Percentiles rank a stretch among this genome's conserved stretches.
These are phyloP conservation scores for Fusarium illudens DNA, from an alignment of 2,329 filamentous ascomycete species.

Conservation along the genomic window DNA sequence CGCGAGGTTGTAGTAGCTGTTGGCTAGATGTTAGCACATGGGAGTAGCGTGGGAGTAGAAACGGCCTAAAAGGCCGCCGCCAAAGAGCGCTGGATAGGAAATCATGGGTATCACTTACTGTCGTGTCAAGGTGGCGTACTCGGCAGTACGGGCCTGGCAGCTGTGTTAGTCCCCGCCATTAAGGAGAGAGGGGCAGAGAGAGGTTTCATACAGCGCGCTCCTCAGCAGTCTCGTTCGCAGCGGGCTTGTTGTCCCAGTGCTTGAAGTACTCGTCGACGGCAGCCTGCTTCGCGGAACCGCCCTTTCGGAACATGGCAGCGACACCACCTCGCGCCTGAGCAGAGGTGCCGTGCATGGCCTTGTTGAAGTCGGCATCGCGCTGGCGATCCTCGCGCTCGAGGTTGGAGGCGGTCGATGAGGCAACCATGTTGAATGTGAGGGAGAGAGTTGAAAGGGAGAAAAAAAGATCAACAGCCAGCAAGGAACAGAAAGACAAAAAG, in stretches of 20 bases:
- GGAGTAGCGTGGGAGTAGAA: neutral
- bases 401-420: constrained; percentile 48
- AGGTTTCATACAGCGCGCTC: constrained; percentile 72
- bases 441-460: constrained; percentile 16
- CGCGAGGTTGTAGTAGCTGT: constrained; percentile 94
- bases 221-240: constrained; percentile 81
- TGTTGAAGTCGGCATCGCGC: constrained; percentile 91
- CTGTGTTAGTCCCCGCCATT: constrained; percentile 31
- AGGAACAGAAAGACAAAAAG: neutral
- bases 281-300: constrained; percentile 75
- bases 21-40: constrained; percentile 28
- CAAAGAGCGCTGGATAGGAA: neutral
- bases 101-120: constrained; percentile 67
- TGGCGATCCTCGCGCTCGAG: constrained; percentile 85
- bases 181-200: constrained; percentile 24
- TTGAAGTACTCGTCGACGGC: constrained; percentile 95
- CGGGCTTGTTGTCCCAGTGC: constrained; percentile 90
- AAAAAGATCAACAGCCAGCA: constrained; percentile 10
- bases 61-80: neutral
- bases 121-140: constrained; percentile 93
- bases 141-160: constrained; percentile 74
- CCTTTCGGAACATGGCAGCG: constrained; percentile 85
- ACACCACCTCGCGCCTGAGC: constrained; percentile 76
- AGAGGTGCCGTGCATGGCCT: constrained; percentile 81
- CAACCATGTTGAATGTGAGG: constrained; percentile 54